phyloP scores from a whole-genome alignment of 2,329 filamentous ascomycete genomes.

The Didymosphaeria variabile region DNA sequence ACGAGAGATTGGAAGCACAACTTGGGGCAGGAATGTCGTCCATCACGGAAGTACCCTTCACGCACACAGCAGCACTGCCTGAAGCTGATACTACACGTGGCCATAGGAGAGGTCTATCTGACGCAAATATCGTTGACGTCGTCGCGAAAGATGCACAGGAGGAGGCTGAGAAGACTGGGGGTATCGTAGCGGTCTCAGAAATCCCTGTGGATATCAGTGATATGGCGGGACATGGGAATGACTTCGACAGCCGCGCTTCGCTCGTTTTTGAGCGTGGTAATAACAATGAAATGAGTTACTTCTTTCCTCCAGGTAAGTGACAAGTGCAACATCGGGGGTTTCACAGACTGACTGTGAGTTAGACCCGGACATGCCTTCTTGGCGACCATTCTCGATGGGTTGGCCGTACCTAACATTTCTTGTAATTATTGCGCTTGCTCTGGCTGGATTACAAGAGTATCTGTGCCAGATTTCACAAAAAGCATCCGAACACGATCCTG shows the following conservation, averaged over 20 bases:
- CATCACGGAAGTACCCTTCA: slow-evolving; percentile 47
- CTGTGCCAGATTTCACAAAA: slow-evolving; percentile 48
- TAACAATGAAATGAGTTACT: slow-evolving; percentile 48
- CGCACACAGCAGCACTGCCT: slow-evolving; percentile 25
- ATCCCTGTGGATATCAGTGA: slow-evolving; percentile 55
- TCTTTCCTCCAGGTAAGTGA: slow-evolving; percentile 43
- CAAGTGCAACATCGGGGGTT: not conserved
- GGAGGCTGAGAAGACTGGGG: slow-evolving; percentile 54
- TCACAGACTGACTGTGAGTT: not conserved
- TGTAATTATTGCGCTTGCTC: slow-evolving; percentile 41
- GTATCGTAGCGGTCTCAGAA: slow-evolving; percentile 55
- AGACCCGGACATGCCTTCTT: slow-evolving; percentile 52
- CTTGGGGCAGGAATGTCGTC: slow-evolving; percentile 50
- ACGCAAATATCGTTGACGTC: slow-evolving; percentile 24
- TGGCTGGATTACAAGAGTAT: slow-evolving; percentile 49
- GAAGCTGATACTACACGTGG: slow-evolving; percentile 23
- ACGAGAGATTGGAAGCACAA: slow-evolving; percentile 43
- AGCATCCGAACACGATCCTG: slow-evolving; percentile 24
- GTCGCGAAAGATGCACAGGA: slow-evolving; percentile 50
- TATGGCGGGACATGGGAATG: slow-evolving; percentile 43
- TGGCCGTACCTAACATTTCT: slow-evolving; percentile 48
- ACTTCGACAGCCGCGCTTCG: slow-evolving; percentile 43
- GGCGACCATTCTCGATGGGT: slow-evolving; percentile 52
- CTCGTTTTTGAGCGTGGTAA: slow-evolving; percentile 28
- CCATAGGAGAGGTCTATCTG: slow-evolving; percentile 35